These are phyloP conservation scores for Beauveria scarabaeidicola DNA, from an alignment of 2,329 filamentous ascomycete species.

Conservation along the genomic window DNA sequence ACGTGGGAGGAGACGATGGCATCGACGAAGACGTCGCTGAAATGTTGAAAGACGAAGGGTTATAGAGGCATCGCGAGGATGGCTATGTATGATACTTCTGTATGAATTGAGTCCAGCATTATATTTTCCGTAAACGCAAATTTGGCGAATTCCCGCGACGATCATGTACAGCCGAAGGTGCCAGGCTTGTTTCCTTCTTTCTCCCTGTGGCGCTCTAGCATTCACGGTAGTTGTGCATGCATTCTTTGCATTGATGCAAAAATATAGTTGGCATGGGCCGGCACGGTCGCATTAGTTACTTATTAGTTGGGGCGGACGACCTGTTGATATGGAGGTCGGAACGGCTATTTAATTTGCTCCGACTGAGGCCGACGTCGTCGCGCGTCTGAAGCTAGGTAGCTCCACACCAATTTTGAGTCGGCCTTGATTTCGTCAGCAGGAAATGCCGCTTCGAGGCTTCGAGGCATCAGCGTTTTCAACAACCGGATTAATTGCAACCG, in stretches of 20 bases:
- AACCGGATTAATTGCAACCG: background rate
- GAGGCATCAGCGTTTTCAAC: background rate
- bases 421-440: conserved; percentile 8
- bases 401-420: conserved; percentile 10
- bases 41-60: conserved; percentile 36
- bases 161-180: background rate
- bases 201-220: background rate
- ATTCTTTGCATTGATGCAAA: background rate
- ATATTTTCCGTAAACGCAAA: background rate
- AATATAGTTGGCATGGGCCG: background rate
- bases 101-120: background rate
- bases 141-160: background rate
- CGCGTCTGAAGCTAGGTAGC: background rate
- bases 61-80: background rate
- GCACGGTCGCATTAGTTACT: background rate
- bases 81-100: background rate
- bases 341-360: background rate
- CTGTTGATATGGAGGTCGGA: background rate
- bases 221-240: background rate
- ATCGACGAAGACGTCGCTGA: conserved; percentile 50
- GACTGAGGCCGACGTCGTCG: conserved; percentile 7
- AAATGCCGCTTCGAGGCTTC: conserved; percentile 6
- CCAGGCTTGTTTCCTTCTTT: background rate
- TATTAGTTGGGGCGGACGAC: background rate
- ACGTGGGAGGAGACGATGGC: conserved; percentile 45